These are phyloP conservation scores for Rhizomucor miehei DNA, from an alignment of 371 early-diverging fungal genomes.

Conservation along the genomic window DNA sequence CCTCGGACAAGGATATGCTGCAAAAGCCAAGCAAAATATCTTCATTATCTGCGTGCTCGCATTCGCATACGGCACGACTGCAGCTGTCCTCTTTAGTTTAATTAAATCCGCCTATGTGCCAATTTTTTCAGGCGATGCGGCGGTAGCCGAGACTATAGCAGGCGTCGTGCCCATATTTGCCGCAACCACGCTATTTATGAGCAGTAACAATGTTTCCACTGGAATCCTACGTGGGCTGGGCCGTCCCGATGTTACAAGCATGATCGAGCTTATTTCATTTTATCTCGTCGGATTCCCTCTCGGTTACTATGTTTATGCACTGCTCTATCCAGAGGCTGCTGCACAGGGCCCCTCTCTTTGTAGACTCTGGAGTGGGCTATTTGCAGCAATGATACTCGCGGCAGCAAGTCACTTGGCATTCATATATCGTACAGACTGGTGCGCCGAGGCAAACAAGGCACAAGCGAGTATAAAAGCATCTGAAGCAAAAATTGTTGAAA, in stretches of 20 bases:
- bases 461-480: too few species aligned
- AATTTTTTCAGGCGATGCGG: background rate
- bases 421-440: too few species aligned
- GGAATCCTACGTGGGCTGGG: constrained; percentile 75
- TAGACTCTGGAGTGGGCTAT: too few species aligned
- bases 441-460: too few species aligned
- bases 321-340: too few species aligned
- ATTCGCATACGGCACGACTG: background rate
- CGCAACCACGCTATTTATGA: too few species aligned
- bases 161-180: too few species aligned
- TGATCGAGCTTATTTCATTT: constrained; percentile 64
- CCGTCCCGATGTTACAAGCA: constrained; percentile 65
- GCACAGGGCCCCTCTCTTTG: too few species aligned
- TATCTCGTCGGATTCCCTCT: constrained; percentile 67
- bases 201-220: background rate
- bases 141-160: background rate
- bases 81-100: background rate
- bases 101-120: constrained; percentile 1
- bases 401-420: too few species aligned
- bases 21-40: constrained; percentile 26
- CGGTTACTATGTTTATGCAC: constrained; percentile 30
- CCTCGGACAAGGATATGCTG: constrained; percentile 41
- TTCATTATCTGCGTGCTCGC: background rate
- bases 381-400: too few species aligned
- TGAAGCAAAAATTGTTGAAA: too few species aligned